These are phyloP conservation scores for Emmonsiellopsis sp. DNA, from an alignment of 2,329 filamentous ascomycete genomes.

Conservation along the genomic window DNA sequence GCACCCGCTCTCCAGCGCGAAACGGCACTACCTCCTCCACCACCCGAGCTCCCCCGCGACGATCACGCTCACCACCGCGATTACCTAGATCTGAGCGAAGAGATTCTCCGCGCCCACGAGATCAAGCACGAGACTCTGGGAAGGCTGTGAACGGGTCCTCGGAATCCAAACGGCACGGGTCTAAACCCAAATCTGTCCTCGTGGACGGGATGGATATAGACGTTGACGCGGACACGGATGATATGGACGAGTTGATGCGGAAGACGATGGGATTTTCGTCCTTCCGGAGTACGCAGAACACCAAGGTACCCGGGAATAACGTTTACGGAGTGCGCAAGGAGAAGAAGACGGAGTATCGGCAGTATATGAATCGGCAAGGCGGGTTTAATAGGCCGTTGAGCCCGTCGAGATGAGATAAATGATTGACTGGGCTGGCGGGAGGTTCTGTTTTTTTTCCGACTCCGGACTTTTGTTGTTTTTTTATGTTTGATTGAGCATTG, in stretches of 20 bases:
- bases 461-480: background rate
- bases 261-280: constrained; percentile 82
- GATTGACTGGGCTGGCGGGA: too few species aligned
- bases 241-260: constrained; percentile 64
- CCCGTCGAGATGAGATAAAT: constrained; percentile 26
- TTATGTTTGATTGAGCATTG: background rate
- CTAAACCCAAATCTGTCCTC: constrained; percentile 20
- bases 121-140: constrained; percentile 13
- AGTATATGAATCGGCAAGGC: constrained; percentile 67
- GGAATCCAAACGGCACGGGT: constrained; percentile 13
- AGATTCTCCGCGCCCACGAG: constrained; percentile 18
- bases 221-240: constrained; percentile 35
- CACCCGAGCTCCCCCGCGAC: background rate
- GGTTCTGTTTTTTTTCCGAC: background rate
- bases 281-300: constrained; percentile 80
- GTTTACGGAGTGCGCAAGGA: constrained; percentile 76
- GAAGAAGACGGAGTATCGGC: constrained; percentile 88
- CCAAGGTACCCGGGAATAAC: constrained; percentile 80
- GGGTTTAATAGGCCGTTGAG: constrained; percentile 43
- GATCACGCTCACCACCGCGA: constrained; percentile 16
- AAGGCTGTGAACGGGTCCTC: constrained; percentile 17
- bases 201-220: constrained; percentile 16
- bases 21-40: constrained; percentile 21
- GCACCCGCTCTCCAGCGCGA: constrained; percentile 15
- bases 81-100: background rate